Percentiles rank a stretch among this genome's conserved stretches.
Evolutionary conservation across 176 grass and related monocot genomes (phyloP).

Genomic region (Guadua angustifolia): DNA sequence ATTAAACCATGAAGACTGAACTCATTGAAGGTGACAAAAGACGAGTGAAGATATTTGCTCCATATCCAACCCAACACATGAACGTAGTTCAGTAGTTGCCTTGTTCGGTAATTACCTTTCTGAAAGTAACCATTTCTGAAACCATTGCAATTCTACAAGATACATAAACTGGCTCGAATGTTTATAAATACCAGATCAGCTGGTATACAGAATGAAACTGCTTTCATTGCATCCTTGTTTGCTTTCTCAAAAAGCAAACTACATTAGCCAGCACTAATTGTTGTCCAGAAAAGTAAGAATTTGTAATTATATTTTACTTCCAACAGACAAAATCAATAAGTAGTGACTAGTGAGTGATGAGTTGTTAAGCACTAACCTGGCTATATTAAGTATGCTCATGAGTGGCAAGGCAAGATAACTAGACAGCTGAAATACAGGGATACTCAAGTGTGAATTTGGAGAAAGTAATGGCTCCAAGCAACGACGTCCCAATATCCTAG

Average conservation of each 20-base stretch:
- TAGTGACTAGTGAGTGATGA: not conserved
- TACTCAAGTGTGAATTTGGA: constrained; percentile 68
- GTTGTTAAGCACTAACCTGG: constrained; percentile 65
- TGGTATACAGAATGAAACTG: constrained; percentile 30
- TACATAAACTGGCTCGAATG: not conserved
- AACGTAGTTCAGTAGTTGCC: not conserved
- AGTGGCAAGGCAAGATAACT: constrained; percentile 91
- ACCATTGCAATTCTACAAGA: constrained; percentile 24
- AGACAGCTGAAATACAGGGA: constrained; percentile 77
- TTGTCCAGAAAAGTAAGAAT: constrained; percentile 45
- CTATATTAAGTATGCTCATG: constrained; percentile 97
- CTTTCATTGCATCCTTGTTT: constrained; percentile 11
- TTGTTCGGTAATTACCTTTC: not conserved
- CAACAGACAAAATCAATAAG: constrained; percentile 21
- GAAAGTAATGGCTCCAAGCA: constrained; percentile 76
- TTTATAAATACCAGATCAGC: constrained; percentile 31
- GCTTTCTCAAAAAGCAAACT: constrained; percentile 42
- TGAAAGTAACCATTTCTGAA: constrained; percentile 20
- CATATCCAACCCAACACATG: not conserved
- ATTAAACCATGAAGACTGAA: constrained; percentile 1
- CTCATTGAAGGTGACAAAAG: constrained; percentile 17
- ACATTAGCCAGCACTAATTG: constrained; percentile 12
- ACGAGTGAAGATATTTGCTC: constrained; percentile 1
- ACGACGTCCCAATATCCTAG: constrained; percentile 75
- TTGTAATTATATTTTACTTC: constrained; percentile 24